phyloP scores from a whole-genome alignment of 257 asterid genomes.

The Verbascum thapsus region DNA sequence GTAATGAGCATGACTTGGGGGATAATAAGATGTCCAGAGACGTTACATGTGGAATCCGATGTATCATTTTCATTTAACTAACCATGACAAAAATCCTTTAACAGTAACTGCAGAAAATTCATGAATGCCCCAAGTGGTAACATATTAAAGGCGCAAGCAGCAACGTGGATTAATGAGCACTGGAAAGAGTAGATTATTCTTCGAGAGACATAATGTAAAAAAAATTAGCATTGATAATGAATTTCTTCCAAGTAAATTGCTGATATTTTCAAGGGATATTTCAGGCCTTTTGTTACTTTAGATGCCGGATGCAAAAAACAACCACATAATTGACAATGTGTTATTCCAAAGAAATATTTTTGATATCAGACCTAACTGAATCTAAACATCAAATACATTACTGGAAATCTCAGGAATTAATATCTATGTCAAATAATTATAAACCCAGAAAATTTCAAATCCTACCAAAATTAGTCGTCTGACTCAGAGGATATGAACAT shows the following conservation, averaged over 20 bases:
- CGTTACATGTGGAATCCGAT: neutral
- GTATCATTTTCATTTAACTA: neutral
- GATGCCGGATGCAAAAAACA: conserved; percentile 10
- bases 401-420: conserved; percentile 5
- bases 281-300: conserved; percentile 3
- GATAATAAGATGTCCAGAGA: conserved; percentile 11
- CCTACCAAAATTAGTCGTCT: conserved; percentile 25
- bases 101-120: conserved; percentile 15
- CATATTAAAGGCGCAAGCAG: conserved; percentile 3
- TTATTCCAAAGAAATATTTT: neutral
- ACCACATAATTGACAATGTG: conserved; percentile 15
- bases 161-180: conserved; percentile 6
- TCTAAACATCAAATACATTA: conserved; percentile 9
- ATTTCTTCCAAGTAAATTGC: conserved; percentile 10
- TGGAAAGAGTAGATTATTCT: conserved; percentile 12
- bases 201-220: conserved; percentile 4
- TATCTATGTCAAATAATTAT: too few species aligned
- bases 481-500: conserved; percentile 23
- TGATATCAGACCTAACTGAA: conserved; percentile 17
- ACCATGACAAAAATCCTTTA: neutral
- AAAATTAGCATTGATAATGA: conserved; percentile 1
- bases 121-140: neutral
- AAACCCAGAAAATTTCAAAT: conserved; percentile 22
- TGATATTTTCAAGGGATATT: conserved; percentile 12
- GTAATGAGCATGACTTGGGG: conserved; percentile 5